Evolutionary conservation across 1,284 basidiomycete species (phyloP), one percentile per base, ranked within the genome.

Genomic region (Malassezia yamatoensis): DNA sequence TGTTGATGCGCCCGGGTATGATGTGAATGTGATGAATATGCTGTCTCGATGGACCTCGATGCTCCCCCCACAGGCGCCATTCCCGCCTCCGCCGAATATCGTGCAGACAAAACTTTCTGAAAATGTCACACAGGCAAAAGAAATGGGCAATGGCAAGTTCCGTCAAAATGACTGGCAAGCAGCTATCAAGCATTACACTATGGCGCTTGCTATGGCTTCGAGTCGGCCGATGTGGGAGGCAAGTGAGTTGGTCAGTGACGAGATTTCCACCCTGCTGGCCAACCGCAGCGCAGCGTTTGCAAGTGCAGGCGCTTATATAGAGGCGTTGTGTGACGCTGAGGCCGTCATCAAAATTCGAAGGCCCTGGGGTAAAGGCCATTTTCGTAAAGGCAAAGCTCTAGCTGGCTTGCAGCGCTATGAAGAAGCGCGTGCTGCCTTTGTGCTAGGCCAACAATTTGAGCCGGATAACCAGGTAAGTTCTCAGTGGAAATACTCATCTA

Each of bases 331-430:
- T 20, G 93, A 98, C 71, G 90, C 91, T 0, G 90, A 96, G 60
- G 83, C 85, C 1, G 90, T 96, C 64, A 85, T 93, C 42, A 77
- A 83, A 62, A 78, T 96, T 53, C 87, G 88, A 74, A 80, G 85
- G 55, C 83, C 83, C 29, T 98, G 93, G 93, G 83, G 85, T 66
- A 96, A 96, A 75, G 93, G 90, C 0, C 89, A 96, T 75, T 94
- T 93, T 79, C 80, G 93, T 62, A 93, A 85, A 66, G 88, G 86
- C 3, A 87, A 86, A 74, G 90, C 93, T 0, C 78, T 96, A 43
- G 79, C 86, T 5, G 88, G 83, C n/a, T 78, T 98, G 53, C 79
- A 80, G 12, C 79, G 80, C 45, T 77, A 82, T 51, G 78, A 83
- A 36, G 90, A 94, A 51, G 91, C 90, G 2, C 82, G 81, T 60